Evolutionary conservation across 225 moss, liverwort and hornwort species (phyloP), one percentile per base, ranked within the genome.

Genomic region (Pseudoscleropodium purum): DNA sequence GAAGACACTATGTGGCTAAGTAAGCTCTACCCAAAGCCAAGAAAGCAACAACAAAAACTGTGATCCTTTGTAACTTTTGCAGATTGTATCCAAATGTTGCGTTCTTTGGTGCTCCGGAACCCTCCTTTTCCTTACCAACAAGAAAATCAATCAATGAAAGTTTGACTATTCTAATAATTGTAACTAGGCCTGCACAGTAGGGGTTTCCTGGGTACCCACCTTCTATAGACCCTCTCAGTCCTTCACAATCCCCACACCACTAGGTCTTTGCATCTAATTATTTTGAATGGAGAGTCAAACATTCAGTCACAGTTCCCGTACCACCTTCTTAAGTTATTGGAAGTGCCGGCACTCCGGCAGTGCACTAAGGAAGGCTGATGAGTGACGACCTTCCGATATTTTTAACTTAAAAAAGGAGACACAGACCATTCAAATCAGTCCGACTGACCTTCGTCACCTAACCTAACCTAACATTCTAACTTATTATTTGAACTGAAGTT

Each of bases 51-150:
- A 51, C 51, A 19, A 56, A 56, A 56, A 56, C 56, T 56, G 19
- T 8, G 8, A 56, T 8, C 20, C 19, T 20, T 56, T 7, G 2
- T 56, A 56, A 56, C 56, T 34, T 76, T 34, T 34, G 34, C 75
- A 75, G 51, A 12, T 1, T 0, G 2, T 16, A 43, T 73, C 27
- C 27, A 43, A 43, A 73, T 27, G 5, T 16, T 1, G 0, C 1
- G 0, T 73, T 73, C 27, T 43, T 72, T 7, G 0, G 9, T 72
- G 3, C 5, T 2, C 43, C 15, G 9, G 15, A 41, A 43, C 36
- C 67, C 8, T 72, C 8, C 3, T 26, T 19, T 9, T 7, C 5
- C 15, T 43, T 39, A 4, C 25, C 25, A 39, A 39, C 39, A 39
- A 24, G 0, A 29, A 29, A 23, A 59, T 2, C 47, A 27, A 43